phyloP scores from a whole-genome alignment of 768 basidiomycete species.

The Rhizopogon roseolus region DNA sequence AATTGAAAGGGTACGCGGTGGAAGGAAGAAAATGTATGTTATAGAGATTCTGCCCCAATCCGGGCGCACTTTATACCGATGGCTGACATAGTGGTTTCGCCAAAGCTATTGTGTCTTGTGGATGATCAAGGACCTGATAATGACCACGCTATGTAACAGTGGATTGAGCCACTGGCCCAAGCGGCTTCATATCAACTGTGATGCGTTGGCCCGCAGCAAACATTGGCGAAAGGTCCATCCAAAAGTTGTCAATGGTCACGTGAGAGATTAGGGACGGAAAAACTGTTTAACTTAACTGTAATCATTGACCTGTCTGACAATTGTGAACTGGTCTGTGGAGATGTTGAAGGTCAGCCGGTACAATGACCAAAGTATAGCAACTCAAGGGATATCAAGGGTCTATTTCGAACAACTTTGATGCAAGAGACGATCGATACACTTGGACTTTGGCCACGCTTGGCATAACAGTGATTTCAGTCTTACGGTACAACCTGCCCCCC shows the following conservation, averaged over 20 bases:
- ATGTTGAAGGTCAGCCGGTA: background rate
- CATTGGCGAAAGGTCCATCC: too few species aligned
- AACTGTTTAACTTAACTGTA: too few species aligned
- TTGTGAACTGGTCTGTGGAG: background rate
- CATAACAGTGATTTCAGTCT: background rate
- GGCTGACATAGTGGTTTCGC: background rate
- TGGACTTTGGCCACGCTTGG: background rate
- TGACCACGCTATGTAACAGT: too few species aligned
- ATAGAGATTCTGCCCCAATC: background rate
- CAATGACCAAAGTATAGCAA: too few species aligned
- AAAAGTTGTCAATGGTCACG: background rate
- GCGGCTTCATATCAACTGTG: too few species aligned
- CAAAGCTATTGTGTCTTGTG: background rate
- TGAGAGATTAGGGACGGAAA: background rate
- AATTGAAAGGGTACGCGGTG: background rate
- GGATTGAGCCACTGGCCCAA: too few species aligned
- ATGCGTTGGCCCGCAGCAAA: too few species aligned
- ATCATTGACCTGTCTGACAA: too few species aligned
- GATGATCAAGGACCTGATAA: background rate
- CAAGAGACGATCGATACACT: background rate
- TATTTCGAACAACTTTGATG: too few species aligned
- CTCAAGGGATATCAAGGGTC: background rate
- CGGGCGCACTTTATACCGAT: background rate
- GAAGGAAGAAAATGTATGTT: background rate
- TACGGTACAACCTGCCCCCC: background rate